Evolutionary conservation across 2,329 filamentous ascomycete species (phyloP).

Genomic region (Penicillium sp.): DNA sequence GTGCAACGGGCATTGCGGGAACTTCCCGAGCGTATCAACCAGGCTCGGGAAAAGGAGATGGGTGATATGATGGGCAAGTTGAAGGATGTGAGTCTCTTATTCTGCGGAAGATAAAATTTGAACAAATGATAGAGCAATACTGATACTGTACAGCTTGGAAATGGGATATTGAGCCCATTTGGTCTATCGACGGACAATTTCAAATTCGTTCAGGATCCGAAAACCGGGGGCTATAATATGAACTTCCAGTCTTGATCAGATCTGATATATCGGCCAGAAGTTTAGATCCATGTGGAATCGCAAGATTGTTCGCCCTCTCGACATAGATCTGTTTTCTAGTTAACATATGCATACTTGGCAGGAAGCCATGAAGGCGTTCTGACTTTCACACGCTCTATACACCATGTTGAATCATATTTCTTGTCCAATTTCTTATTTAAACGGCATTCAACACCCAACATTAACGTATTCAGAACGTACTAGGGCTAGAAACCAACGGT

Average conservation of each 20-base stretch:
- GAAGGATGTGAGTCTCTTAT: conserved; percentile 62
- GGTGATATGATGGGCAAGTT: conserved; percentile 97
- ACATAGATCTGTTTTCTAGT: not conserved
- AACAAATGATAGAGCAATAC: not conserved
- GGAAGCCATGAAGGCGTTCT: conserved; percentile 7
- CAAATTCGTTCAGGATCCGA: conserved; percentile 87
- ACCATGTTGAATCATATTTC: not conserved
- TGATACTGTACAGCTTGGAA: conserved; percentile 63
- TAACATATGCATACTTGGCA: conserved; percentile 5
- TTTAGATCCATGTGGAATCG: too few relatives aligned
- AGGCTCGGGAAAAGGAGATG: conserved; percentile 82
- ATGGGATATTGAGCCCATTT: conserved; percentile 89
- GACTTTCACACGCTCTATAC: not conserved
- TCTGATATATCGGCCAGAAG: not conserved
- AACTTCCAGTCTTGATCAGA: conserved; percentile 60
- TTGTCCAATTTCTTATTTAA: not conserved
- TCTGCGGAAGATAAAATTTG: not conserved
- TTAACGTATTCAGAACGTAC: too few relatives aligned
- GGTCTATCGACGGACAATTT: conserved; percentile 93
- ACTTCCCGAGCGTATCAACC: conserved; percentile 68
- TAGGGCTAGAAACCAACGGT: too few relatives aligned
- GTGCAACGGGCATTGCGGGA: conserved; percentile 65
- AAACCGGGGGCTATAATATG: conserved; percentile 89
- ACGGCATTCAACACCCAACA: too few relatives aligned
- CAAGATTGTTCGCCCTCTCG: not conserved